Evolutionary conservation across 2,329 filamentous ascomycete species (phyloP), one percentile per base, ranked within the genome.

Genomic region (Fusarium gaditjirri): DNA sequence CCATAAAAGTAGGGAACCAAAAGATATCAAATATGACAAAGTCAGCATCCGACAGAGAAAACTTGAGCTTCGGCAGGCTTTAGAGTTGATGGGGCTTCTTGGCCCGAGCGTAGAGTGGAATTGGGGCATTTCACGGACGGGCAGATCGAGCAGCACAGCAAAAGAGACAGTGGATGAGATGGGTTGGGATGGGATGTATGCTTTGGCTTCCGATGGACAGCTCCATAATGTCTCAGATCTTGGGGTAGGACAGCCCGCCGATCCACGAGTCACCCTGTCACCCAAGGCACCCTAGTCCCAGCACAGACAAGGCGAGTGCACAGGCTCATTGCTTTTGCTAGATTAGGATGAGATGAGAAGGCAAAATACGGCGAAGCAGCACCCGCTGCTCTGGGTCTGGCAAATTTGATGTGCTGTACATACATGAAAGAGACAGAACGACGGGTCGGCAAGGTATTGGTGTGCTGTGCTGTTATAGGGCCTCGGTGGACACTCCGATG

Each of bases 161-260:
- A 7, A 21, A 46, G 27, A 27, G 29, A n/a, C 47, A 14, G 47
- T 6, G 31, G 19, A 56, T 52, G 49, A 19, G 31, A 33, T 33
- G 31, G 12, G 31, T 5, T 33, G 14, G 44, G 44, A 8, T 36
- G 23, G 47, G 47, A 11, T 36, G 47, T 5, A 25, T n/a, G 64
- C 11, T 60, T 60, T 54, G 59, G 38, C 49, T 61, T 43, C 36
- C 10, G 27, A 41, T 25, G 35, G 29, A 43, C 38, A 47, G 35
- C 61, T 47, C 62, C 66, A 60, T 56, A 43, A n/a, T 75, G 72
- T 75, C 72, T 74, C 31, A 75, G 72, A 74, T 75, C 72, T 56
- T 53, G 54, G 50, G 69, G 65, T 38, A 59, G 50, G 56, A 25
- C 19, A 71, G 43, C 62, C 33, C 50, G 29, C 59, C 53, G 61